Evolutionary conservation across 176 grass and related monocot species (phyloP).

Genomic region (Triticum urartu): DNA sequence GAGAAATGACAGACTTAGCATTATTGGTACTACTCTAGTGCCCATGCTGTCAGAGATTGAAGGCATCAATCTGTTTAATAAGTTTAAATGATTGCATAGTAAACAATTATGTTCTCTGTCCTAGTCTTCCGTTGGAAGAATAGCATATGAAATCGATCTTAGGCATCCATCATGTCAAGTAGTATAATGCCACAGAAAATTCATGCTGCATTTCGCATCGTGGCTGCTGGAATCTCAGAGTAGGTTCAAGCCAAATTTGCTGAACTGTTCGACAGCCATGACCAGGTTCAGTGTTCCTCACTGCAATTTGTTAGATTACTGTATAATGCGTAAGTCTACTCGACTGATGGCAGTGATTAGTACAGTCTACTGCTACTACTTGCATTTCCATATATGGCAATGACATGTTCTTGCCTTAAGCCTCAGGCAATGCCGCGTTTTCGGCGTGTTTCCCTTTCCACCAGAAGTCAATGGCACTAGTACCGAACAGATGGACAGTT

Average conservation of each 20-base stretch:
- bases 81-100: constrained; percentile 6
- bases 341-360: not conserved
- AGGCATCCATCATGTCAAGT: constrained; percentile 27
- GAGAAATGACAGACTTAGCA: not conserved
- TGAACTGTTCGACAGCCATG: constrained; percentile 14
- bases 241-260: constrained; percentile 13
- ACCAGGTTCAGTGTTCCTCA: not conserved
- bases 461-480: constrained; percentile 14
- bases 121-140: not conserved
- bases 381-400: constrained; percentile 1
- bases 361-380: not conserved
- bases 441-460: not conserved
- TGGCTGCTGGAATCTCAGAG: not conserved
- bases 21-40: constrained; percentile 37
- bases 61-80: constrained; percentile 7
- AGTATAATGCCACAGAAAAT: constrained; percentile 18
- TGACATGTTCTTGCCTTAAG: not conserved
- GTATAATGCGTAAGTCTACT: not conserved
- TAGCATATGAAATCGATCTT: not conserved
- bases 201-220: not conserved
- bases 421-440: not conserved
- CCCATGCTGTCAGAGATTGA: constrained; percentile 24
- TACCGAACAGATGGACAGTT: constrained; percentile 17
- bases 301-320: not conserved
- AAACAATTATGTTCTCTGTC: constrained; percentile 16